Evolutionary conservation across 257 asterid species (phyloP).

Genomic region (Solanum dulcamara): DNA sequence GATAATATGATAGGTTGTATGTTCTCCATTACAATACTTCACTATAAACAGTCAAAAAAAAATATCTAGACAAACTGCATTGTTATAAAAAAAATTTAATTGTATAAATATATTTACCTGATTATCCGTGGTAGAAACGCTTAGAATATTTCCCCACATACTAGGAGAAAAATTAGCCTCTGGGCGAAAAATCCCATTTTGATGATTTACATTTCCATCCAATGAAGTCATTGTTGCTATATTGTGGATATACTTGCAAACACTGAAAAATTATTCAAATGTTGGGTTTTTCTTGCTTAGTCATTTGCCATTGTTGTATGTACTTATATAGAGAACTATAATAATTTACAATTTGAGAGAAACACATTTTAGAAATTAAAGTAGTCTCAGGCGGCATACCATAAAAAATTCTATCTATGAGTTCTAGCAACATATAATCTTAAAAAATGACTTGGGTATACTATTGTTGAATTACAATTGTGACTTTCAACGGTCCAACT

Average conservation of each 20-base stretch:
- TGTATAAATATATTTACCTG: neutral
- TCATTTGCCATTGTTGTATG: neutral
- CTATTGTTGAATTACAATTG: no score
- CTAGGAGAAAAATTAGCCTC: neutral
- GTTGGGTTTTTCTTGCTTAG: neutral
- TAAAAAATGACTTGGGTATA: no score
- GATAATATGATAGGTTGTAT: no score
- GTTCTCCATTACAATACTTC: neutral
- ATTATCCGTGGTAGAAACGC: neutral
- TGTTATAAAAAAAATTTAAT: neutral
- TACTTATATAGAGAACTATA: neutral
- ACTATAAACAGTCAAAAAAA: neutral
- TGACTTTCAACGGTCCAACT: no score
- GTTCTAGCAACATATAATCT: neutral
- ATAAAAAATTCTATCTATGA: neutral
- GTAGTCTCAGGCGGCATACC: neutral
- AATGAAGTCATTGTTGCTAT: neutral
- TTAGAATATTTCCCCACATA: neutral
- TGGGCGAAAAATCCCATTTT: neutral
- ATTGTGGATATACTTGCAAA: neutral
- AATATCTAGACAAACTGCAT: neutral
- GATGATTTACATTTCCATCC: neutral
- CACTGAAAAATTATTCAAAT: neutral
- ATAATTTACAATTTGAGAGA: neutral
- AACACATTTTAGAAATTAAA: neutral